These are phyloP conservation scores for Salix exigua DNA, from an alignment of 345 rosid genomes.

Conservation along the genomic window DNA sequence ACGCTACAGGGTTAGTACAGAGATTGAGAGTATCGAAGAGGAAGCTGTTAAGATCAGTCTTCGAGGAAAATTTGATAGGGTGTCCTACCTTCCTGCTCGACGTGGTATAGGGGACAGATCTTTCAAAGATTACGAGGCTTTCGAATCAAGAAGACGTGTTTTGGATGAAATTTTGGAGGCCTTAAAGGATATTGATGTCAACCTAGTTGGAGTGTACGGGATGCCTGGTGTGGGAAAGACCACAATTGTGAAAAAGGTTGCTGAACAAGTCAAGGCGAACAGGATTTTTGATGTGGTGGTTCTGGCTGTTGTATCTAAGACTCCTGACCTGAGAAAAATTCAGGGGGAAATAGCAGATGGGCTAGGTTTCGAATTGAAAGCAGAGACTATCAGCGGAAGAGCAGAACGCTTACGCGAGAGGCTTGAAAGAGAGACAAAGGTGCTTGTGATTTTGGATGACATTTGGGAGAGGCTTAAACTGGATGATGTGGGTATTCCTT, in stretches of 20 bases:
- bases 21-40: no score
- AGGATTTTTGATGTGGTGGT: conserved; percentile 4
- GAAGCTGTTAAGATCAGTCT: no score
- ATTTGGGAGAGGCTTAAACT: background rate
- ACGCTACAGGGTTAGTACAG: no score
- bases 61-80: background rate
- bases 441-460: conserved; percentile 10
- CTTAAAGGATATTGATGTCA: background rate
- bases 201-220: conserved; percentile 8
- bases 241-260: conserved; percentile 7
- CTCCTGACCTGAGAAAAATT: background rate
- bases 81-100: background rate
- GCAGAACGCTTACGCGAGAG: background rate
- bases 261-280: background rate
- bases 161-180: background rate
- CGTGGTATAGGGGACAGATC: background rate
- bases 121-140: background rate
- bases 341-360: conserved; percentile 15
- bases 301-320: background rate
- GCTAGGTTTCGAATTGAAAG: background rate
- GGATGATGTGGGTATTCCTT: conserved; percentile 3
- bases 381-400: background rate
- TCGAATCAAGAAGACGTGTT: conserved; percentile 6
- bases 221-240: conserved; percentile 13
- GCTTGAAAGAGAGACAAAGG: conserved; percentile 1